Evolutionary conservation across 2,329 filamentous ascomycete genomes (phyloP), one percentile per base, ranked within the genome.

Genomic region (Alternaria metachromatica): DNA sequence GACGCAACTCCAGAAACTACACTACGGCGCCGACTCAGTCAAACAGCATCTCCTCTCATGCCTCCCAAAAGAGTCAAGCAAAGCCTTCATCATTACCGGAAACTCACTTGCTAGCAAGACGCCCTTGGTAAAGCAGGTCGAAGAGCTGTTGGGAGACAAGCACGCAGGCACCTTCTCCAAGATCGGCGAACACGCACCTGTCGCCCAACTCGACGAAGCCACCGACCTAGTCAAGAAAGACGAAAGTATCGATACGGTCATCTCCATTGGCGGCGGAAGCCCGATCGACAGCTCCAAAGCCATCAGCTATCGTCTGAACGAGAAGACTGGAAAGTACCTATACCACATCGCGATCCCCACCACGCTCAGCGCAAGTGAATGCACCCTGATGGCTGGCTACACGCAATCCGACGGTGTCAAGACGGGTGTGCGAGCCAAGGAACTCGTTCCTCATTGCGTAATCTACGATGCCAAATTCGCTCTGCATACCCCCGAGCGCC

Each of bases 21-120:
- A 83, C 75, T 87, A 87, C 65, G 85, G 85, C 13, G 72, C 82
- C 5, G 72, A 80, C 25, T 82, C 80, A 8, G 85, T 87, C 4
- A 62, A 80, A 60, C 81, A 82, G 10, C 79, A 87, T 65, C 76
- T 87, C 3, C 63, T 84, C 12, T 76, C 80, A 20, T 80, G 78
- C 55, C 80, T 87, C 0, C 84, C 81, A 0, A 78, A 63, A 11
- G 69, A 76, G 4, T 72, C 70, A 4, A 86, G 85, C 55, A 87
- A 86, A 76, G 86, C 86, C 2, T 88, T 87, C 76, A 85, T 88
- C 70, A 83, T 88, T 48, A 88, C 86, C 1, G 85, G 86, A 23
- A 80, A 76, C 45, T 87, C 86, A 0, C 80, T 88, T 7, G 84
- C 84, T 7, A 85, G 75, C 45, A 88, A 87, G 68, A 88, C 86